Conservation (phyloP, 768 basidiomycete species). For the Hygrocybe coccinea region DNA sequence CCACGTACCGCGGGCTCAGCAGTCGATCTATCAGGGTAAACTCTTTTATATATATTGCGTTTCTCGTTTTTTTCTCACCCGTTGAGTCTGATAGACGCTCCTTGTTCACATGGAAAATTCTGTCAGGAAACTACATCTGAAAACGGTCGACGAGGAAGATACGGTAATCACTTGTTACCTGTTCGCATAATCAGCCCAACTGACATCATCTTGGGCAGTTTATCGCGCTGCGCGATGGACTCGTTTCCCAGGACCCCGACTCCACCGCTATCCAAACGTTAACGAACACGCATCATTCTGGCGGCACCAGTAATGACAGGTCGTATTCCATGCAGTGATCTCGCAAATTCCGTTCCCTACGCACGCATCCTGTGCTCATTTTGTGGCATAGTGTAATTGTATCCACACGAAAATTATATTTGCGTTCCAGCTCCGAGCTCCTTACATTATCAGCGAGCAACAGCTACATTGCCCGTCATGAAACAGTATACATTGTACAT, state of each 20-base stretch:
- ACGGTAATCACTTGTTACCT: slow-evolving; percentile 34
- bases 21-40: slow-evolving; percentile 61
- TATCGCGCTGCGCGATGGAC: slow-evolving; percentile 1
- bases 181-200: background rate
- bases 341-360: background rate
- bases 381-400: no score
- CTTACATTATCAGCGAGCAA: no score
- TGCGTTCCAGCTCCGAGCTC: no score
- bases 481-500: no score
- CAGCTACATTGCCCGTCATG: no score
- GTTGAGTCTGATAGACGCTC: slow-evolving; percentile 44
- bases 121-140: slow-evolving; percentile 45
- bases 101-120: slow-evolving; percentile 66
- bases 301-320: background rate
- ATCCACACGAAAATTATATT: no score
- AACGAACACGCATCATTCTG: background rate
- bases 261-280: background rate
- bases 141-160: slow-evolving; percentile 51
- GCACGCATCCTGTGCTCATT: background rate
- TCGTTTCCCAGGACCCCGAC: background rate
- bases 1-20: slow-evolving; percentile 49
- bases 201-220: slow-evolving; percentile 2
- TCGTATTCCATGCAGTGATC: background rate
- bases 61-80: slow-evolving; percentile 1
- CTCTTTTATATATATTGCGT: background rate